A percentile compares a stretch with the other conserved stretches of the same genome.
Evolutionary conservation across 2,329 filamentous ascomycete species (phyloP).

Genomic region (Alternaria viburni): DNA sequence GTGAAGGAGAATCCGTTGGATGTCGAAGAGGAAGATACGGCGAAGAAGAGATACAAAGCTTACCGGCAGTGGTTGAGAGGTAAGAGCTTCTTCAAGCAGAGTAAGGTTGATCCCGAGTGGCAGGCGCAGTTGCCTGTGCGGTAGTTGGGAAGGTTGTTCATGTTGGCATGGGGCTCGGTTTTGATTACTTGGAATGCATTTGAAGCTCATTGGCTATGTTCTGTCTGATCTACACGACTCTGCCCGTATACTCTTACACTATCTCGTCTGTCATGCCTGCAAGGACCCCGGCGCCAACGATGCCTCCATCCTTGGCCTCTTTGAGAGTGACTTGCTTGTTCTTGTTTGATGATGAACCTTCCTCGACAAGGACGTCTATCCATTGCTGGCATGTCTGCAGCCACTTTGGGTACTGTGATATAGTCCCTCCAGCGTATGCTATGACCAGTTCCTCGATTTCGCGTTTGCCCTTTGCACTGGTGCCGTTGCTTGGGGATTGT

Average conservation of each 20-base stretch:
- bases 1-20: slow-evolving; percentile 84
- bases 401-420: slow-evolving; percentile 79
- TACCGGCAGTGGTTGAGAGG: slow-evolving; percentile 94
- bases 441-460: slow-evolving; percentile 69
- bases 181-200: not conserved
- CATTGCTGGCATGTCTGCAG: slow-evolving; percentile 72
- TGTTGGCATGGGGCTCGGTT: not conserved
- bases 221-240: not conserved
- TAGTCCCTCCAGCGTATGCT: slow-evolving; percentile 81
- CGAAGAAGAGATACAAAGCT: slow-evolving; percentile 95
- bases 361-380: slow-evolving; percentile 63
- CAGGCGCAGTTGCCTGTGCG: slow-evolving; percentile 42
- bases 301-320: slow-evolving; percentile 61
- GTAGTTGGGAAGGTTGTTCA: slow-evolving; percentile 8
- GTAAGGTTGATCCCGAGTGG: slow-evolving; percentile 60
- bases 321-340: slow-evolving; percentile 58
- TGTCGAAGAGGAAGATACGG: slow-evolving; percentile 82
- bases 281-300: slow-evolving; percentile 62
- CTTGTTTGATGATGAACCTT: slow-evolving; percentile 42
- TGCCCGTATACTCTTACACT: slow-evolving; percentile 13
- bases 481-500: slow-evolving; percentile 24
- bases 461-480: slow-evolving; percentile 19
- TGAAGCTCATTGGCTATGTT: not conserved
- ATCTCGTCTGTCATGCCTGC: slow-evolving; percentile 53
- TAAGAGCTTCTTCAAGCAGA: slow-evolving; percentile 95